phyloP scores from a whole-genome alignment of 441 rosid genomes.

The Populus hybrid region DNA sequence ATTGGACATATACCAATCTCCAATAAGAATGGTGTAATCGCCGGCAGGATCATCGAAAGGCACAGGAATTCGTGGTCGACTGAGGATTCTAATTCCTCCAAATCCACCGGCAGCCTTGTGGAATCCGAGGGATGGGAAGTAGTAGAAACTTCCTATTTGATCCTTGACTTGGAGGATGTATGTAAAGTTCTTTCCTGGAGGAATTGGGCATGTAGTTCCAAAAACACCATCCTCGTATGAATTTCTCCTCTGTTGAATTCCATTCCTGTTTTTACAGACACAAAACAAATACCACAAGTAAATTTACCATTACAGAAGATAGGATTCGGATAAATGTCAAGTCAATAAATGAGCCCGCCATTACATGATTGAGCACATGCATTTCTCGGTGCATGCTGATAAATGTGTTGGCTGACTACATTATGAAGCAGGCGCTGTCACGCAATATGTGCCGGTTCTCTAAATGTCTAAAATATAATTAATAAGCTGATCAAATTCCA shows the following conservation, averaged over 20 bases:
- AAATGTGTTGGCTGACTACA: background rate
- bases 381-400: background rate
- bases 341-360: background rate
- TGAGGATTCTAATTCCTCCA: constrained; percentile 81
- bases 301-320: background rate
- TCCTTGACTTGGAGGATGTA: constrained; percentile 89
- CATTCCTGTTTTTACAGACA: constrained; percentile 46
- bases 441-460: background rate
- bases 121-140: constrained; percentile 85
- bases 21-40: constrained; percentile 80
- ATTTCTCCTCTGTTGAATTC: constrained; percentile 80
- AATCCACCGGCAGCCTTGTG: constrained; percentile 96
- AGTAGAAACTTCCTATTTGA: constrained; percentile 90
- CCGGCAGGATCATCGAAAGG: constrained; percentile 78
- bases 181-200: constrained; percentile 78
- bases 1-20: constrained; percentile 82
- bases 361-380: background rate
- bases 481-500: background rate
- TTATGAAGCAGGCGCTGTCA: background rate
- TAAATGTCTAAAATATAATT: background rate
- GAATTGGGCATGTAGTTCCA: constrained; percentile 93
- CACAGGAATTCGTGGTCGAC: constrained; percentile 81
- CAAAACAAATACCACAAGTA: background rate
- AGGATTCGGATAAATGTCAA: background rate
- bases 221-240: constrained; percentile 72